Base-by-base conservation (phyloP, 495 filamentous ascomycete species). In the Penicillium nucicola region DNA sequence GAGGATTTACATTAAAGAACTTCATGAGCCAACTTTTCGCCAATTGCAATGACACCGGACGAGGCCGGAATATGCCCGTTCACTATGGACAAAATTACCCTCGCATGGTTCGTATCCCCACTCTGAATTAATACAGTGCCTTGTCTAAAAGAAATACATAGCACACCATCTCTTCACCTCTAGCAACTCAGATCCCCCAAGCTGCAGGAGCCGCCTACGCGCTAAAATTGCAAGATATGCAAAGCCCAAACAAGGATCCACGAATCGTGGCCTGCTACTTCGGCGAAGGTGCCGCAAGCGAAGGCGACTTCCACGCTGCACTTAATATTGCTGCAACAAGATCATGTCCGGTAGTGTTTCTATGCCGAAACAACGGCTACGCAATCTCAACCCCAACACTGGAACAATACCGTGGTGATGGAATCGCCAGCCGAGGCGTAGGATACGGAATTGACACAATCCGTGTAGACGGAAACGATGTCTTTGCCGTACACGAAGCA, bases 371-470 rank as follows among this genome's bases (percentile, higher is more conserved):
- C 69, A 99, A 99, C 58, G 93, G 93, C 0, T 99, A 88, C 61
- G 93, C 93, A 13, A 99, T 99, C 47, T 90, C 85, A 0, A 99
- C 93, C 0, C 91, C 93, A 1, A 96, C 92, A 1, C 72, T 96
- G 1, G 93, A 99, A 55, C 93, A 99, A 61, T 99, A 99, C 66
- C 87, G 92, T 2, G 93, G 93, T 9, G 93, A 99, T 61, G 93
- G 93, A 3, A 97, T 99, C 56, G 93, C 95, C 11, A 93, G 88
- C 43, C 81, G 93, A 39, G 93, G 91, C n/a, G 76, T 95, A 8
- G 93, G 93, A 0, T 99, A 99, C 66, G 93, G 93, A 3, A 97
- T 99, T 58, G 92, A 96, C 58, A 97, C 95, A 1, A 89, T 97
- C 48, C 83, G 93, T 19, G 92, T 97, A 0, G 93, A 99, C 61